Evolutionary conservation across 176 grass and related monocot species (phyloP), one percentile per base, ranked within the genome.

Genomic region (Cenchrus fungigraminus): DNA sequence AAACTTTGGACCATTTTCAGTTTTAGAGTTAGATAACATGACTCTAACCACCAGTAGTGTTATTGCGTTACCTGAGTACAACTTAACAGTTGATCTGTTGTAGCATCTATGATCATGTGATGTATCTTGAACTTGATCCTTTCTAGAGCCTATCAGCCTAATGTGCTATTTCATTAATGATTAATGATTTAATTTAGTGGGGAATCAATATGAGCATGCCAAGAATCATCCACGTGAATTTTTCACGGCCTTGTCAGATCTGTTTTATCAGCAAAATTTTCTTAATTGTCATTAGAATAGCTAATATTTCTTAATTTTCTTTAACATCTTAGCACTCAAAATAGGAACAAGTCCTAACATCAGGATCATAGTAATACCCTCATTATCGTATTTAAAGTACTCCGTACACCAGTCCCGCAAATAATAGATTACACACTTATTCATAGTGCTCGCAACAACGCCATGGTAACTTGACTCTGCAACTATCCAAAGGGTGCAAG

Each of bases 351-450:
- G 22, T 45, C 12, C 13, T 31, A 59, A n/a, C 8, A 57, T 28
- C 37, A 71, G 1, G 15, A 6, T 69, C 8, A 8, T 31, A 50
- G 8, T 45, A 50, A 60, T 71, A 59, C 62, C 60, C 51, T 74
- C 15, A 62, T 49, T 60, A 68, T 25, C 59, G 45, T 65, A 83
- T 67, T 16, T 61, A 83, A 65, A 53, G 6, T 87, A 79, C n/a
- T 40, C 37, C 47, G 79, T 61, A 84, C 80, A 80, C 19, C 2
- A 0, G 59, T 59, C 40, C 46, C 71, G 34, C 64, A 76, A 83
- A 57, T 66, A 86, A 45, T 8, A 90, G 15, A 83, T 5, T 44
- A 74, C 43, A 50, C 74, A 83, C 20, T 83, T 87, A 84, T 83
- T 83, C 51, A 45, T 90, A 14, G 62, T 69, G 8, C 22, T 84